A percentile compares a stretch with the other conserved stretches of the same genome.
These are phyloP conservation scores for Umbelopsis vinacea DNA, from an alignment of 192 early-diverging fungal species.

Conservation along the genomic window DNA sequence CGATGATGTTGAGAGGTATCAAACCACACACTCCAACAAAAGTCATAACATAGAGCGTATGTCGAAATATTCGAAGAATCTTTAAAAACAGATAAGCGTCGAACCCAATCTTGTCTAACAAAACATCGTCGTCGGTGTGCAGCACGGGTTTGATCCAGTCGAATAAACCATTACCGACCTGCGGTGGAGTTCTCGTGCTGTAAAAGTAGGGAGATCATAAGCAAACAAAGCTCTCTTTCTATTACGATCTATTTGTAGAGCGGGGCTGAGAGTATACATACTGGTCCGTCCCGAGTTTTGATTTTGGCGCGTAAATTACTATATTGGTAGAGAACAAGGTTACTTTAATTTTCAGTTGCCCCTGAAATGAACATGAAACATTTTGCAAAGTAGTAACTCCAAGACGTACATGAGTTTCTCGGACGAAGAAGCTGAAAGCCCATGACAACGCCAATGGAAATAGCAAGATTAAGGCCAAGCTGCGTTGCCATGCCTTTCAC, in stretches of 20 bases:
- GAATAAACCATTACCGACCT: constrained; percentile 61
- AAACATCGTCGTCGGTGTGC: constrained; percentile 56
- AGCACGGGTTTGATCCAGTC: constrained; percentile 68
- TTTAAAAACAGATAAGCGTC: constrained; percentile 76
- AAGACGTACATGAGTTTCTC: constrained; percentile 54
- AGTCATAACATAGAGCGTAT: constrained; percentile 58
- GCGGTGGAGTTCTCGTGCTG: constrained; percentile 59
- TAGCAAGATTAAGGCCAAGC: constrained; percentile 62
- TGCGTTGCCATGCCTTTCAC: constrained; percentile 64
- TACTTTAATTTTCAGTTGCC: constrained; percentile 1
- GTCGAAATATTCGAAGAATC: constrained; percentile 62
- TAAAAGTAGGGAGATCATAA: constrained; percentile 1
- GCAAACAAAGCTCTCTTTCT: not conserved
- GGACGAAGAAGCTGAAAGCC: constrained; percentile 63
- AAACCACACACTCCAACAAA: constrained; percentile 64
- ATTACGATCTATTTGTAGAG: not conserved
- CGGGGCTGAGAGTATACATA: constrained; percentile 24
- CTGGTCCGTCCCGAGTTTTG: constrained; percentile 38
- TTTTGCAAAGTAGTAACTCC: not conserved
- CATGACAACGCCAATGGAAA: constrained; percentile 57
- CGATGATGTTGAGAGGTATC: constrained; percentile 67
- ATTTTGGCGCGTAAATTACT: constrained; percentile 56
- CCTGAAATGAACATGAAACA: not conserved
- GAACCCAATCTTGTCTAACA: constrained; percentile 67
- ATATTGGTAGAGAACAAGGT: constrained; percentile 4